These are phyloP conservation scores for Carallia pectinifolia DNA, from an alignment of 345 rosid species.

Conservation along the genomic window DNA sequence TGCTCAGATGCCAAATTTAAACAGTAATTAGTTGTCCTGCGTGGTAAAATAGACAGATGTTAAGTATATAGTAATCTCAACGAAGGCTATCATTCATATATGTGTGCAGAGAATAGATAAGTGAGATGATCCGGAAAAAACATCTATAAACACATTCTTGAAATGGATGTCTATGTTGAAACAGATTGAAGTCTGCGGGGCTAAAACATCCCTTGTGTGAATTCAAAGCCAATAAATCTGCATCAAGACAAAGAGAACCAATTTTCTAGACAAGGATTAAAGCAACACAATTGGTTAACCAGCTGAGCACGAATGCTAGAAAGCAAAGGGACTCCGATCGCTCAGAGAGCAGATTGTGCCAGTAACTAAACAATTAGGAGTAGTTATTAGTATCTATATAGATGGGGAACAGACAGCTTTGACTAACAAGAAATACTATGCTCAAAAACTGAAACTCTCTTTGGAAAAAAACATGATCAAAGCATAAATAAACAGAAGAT, in stretches of 20 bases:
- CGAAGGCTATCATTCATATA: background rate
- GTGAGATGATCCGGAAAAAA: no score
- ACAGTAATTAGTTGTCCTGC: constrained; percentile 78
- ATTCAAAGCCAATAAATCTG: background rate
- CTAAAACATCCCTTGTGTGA: background rate
- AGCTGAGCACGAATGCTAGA: background rate
- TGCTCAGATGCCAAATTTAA: constrained; percentile 80
- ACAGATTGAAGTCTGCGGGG: background rate
- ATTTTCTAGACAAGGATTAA: no score
- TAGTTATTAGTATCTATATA: background rate
- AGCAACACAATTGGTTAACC: background rate
- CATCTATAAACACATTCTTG: no score
- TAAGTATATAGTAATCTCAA: background rate
- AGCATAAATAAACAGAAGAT: constrained; percentile 7
- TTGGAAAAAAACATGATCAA: constrained; percentile 10
- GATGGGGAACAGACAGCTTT: background rate
- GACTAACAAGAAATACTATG: background rate
- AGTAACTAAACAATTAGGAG: background rate
- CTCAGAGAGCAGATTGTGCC: background rate
- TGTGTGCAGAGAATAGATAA: background rate
- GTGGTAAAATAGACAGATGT: constrained; percentile 8
- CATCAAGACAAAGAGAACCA: no score
- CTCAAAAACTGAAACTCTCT: background rate
- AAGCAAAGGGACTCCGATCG: background rate
- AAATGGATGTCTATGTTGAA: no score